These are phyloP conservation scores for Tetrahymena borealis DNA, from an alignment of 73 alveolate genomes.

Conservation along the genomic window DNA sequence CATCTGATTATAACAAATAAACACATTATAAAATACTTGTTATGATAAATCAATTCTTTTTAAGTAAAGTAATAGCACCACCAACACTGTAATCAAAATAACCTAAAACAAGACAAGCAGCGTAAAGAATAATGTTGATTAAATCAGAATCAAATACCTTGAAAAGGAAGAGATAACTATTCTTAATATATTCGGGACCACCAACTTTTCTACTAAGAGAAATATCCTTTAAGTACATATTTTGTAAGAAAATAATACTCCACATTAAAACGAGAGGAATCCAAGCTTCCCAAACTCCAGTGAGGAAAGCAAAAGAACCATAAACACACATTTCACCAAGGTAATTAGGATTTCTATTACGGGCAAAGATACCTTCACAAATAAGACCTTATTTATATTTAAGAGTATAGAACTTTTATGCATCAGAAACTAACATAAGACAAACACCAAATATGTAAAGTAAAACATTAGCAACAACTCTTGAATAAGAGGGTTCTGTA, in stretches of 20 bases:
- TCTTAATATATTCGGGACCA: constrained; percentile 66
- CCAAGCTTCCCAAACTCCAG: constrained; percentile 59
- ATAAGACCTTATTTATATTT: constrained; percentile 75
- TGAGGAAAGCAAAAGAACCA: constrained; percentile 66
- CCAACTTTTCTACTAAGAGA: constrained; percentile 79
- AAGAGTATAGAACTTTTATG: constrained; percentile 46
- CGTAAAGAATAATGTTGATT: background rate
- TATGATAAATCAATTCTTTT: background rate
- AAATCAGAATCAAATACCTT: background rate
- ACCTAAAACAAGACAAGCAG: background rate
- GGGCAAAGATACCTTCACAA: constrained; percentile 63
- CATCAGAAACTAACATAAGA: constrained; percentile 54
- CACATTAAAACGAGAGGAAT: constrained; percentile 55
- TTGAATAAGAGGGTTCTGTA: constrained; percentile 48
- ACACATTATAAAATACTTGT: no score
- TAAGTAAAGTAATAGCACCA: background rate
- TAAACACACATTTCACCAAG: constrained; percentile 88
- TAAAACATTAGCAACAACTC: constrained; percentile 48
- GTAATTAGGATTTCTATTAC: constrained; percentile 88
- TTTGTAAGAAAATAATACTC: constrained; percentile 57
- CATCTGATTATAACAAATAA: no score
- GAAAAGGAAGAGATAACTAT: background rate
- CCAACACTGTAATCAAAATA: background rate
- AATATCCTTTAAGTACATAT: constrained; percentile 70
- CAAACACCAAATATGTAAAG: constrained; percentile 46